Evolutionary conservation across 2,329 filamentous ascomycete genomes (phyloP), one percentile per base, ranked within the genome.

Genomic region (Sporothrix variecibatus): DNA sequence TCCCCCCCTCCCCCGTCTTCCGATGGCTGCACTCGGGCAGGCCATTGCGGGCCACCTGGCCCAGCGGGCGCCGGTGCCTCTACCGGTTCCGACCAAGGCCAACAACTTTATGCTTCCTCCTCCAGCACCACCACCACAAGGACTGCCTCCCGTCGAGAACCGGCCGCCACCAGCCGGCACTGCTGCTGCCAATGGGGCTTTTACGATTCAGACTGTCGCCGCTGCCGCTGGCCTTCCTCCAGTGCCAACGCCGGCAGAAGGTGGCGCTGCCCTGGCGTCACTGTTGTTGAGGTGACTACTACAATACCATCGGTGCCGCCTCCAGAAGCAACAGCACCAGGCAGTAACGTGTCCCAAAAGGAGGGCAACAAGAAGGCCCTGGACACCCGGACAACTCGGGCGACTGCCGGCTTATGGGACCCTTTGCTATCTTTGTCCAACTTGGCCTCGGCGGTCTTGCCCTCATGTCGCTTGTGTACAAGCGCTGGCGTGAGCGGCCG

Each of bases 351-450:
- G n/a, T 31, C 65, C 26, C 40, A 51, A 5, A 53, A 26, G 23
- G 64, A 72, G 31, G 71, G 65, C 49, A 34, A 40, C 58, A 60
- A 62, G 31, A 67, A 71, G 5, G 73, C 26, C 73, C 73, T 20
- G 58, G 72, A 71, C 58, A 71, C 38, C 20, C 46, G 23, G 72
- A 73, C 31, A 38, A 88, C 43, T 88, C 87, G 71, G 93, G 92
- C 78, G 94, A 97, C 83, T 99, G 96, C 82, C 88, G 92, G 77
- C 87, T 99, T 11, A 87, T 99, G 2, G 96, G 96, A 0, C 89
- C 95, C 3, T 99, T 98, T 81, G 95, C 96, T 15, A 88, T 99
- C 73, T 80, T 99, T 46, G 92, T 99, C 6, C 96, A 99, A 85
- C 92, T 90, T 60, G 93, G 94, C 0, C 89, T 99, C 23, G 96